A percentile compares a stretch with the other conserved stretches of the same genome.
Conservation (phyloP, 805 yeast species). For the Metschnikowia bowlesiae region DNA sequence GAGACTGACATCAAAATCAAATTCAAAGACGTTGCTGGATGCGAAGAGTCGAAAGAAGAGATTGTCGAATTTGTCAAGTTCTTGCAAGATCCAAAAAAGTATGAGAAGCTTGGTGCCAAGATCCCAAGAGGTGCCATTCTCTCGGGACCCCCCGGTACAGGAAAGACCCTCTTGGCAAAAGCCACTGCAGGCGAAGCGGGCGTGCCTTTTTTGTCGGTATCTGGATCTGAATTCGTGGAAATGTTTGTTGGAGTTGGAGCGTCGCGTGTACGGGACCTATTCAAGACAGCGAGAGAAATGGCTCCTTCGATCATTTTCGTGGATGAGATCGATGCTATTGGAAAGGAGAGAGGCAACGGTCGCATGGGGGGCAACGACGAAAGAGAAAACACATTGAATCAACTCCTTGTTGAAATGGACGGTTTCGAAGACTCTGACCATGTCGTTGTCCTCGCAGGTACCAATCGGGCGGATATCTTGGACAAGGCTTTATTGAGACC, state of each 20-base stretch:
- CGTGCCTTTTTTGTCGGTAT: slow-evolving; percentile 92
- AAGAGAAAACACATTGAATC: slow-evolving; percentile 93
- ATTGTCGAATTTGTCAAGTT: slow-evolving; percentile 97
- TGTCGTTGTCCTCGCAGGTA: slow-evolving; percentile 95
- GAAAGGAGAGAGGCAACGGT: slow-evolving; percentile 80
- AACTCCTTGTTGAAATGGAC: slow-evolving; percentile 96
- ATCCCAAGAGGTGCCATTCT: slow-evolving; percentile 97
- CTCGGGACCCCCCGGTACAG: slow-evolving; percentile 99
- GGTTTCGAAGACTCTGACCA: slow-evolving; percentile 91
- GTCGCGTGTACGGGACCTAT: slow-evolving; percentile 92
- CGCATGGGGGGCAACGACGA: slow-evolving; percentile 89
- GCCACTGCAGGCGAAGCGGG: slow-evolving; percentile 99
- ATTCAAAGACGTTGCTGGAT: slow-evolving; percentile 95
- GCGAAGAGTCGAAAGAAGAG: slow-evolving; percentile 94
- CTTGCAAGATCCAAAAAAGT: slow-evolving; percentile 82
- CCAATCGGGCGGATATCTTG: slow-evolving; percentile 90
- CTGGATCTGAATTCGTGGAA: slow-evolving; percentile 97
- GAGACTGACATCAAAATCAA: slow-evolving; percentile 86
- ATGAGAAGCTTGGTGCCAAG: slow-evolving; percentile 91
- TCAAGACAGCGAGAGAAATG: slow-evolving; percentile 84
- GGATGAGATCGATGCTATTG: slow-evolving; percentile 99
- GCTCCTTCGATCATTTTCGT: slow-evolving; percentile 97
- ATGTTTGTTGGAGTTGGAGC: slow-evolving; percentile 99
- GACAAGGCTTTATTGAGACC: slow-evolving; percentile 94
- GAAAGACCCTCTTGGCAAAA: slow-evolving; percentile 93